Base-by-base conservation (phyloP, 352 stramenopile genomes). In the Peronospora farinosa region DNA sequence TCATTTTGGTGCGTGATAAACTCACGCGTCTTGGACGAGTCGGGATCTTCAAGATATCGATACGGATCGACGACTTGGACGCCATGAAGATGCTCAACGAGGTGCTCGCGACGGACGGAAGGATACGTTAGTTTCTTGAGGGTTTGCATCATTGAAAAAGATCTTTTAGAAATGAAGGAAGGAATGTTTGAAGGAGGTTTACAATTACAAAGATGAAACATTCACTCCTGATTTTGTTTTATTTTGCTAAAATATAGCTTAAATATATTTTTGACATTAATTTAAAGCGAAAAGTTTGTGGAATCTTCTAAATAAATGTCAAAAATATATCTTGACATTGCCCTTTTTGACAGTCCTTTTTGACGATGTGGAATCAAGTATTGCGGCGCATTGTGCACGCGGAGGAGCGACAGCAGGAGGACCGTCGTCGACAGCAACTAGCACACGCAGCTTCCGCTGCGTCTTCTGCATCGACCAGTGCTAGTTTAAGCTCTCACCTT, bases 1-100 rank as follows among this genome's bases (percentile, higher is more conserved):
- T 69, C 62, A 60, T 88, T 93, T 57, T 95, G 79, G 15, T 75
- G 57, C 13, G 75, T 65, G 15, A 95, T 79, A 46, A 92, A 96
- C 47, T 57, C 65, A 57, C 88, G 77, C 39, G 83, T 92, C 59
- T 93, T 84, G 23, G 78, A 64, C 9, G 67, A 59, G 63, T 92
- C 82, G 15, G 81, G 78, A 57, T 95, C 78, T 56, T 92, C 80
- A 23, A 90, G 69, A 65, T 66, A 92, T 32, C 82, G 78, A 53
- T 87, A 87, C 43, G 78, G 78, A 49, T 89, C 78, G 2, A 63
- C 57, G 28, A 89, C 72, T 27, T 65, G 30, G 17, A 74, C 60
- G 37, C 74, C 69, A 40, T 89, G 78, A 30, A 87, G 50, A n/a
- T 69, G 63, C 49, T 89, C 74, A 16, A 70, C 62, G 1, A 86